Conservation (phyloP, 257 asterid genomes). For the Voacanga thouarsii region DNA sequence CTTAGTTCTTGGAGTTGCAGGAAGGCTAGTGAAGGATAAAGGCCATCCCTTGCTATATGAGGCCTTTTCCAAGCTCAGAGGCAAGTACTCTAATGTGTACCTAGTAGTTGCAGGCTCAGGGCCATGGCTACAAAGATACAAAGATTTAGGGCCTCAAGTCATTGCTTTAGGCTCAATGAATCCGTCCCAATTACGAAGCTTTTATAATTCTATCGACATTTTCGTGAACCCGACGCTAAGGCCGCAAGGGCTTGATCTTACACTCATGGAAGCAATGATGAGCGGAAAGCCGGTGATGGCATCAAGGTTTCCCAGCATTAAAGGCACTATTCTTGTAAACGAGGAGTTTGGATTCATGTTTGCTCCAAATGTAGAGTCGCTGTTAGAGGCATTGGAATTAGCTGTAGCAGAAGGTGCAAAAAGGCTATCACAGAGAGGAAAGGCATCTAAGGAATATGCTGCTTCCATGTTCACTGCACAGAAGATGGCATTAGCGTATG, state of each 20-base stretch:
- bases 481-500: conserved; percentile 92
- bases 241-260: conserved; percentile 95
- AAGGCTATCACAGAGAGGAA: conserved; percentile 67
- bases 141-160: conserved; percentile 66
- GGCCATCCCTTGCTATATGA: conserved; percentile 82
- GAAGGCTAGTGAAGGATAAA: conserved; percentile 84
- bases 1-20: conserved; percentile 83
- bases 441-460: conserved; percentile 71
- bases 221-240: conserved; percentile 88
- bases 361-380: conserved; percentile 67
- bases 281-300: conserved; percentile 94
- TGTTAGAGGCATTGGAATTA: conserved; percentile 58
- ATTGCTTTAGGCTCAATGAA: conserved; percentile 69
- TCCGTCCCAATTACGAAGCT: conserved; percentile 48
- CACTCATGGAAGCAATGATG: conserved; percentile 93
- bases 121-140: conserved; percentile 74
- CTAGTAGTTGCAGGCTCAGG: conserved; percentile 91
- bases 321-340: conserved; percentile 74
- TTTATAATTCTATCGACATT: conserved; percentile 73
- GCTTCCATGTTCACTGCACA: conserved; percentile 74
- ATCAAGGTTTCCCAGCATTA: conserved; percentile 85
- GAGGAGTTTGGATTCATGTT: conserved; percentile 83
- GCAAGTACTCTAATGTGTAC: conserved; percentile 44
- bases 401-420: conserved; percentile 63
- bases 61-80: conserved; percentile 60